phyloP scores from a whole-genome alignment of 2,329 filamentous ascomycete species.

The Fusarium sp. region DNA sequence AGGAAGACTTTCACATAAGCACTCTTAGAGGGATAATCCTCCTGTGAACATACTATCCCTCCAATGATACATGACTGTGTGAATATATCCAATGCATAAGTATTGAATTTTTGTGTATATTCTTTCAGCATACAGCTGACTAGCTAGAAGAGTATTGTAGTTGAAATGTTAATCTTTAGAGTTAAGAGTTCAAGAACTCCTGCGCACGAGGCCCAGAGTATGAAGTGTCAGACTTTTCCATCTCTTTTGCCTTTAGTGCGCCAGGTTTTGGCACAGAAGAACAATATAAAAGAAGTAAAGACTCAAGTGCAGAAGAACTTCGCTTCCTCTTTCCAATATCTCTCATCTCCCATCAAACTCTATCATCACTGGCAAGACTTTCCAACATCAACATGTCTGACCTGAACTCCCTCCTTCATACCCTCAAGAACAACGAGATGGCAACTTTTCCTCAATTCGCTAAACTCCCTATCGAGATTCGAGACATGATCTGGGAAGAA shows the following conservation, averaged over 20 bases:
- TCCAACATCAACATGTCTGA: not conserved
- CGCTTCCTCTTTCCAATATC: not conserved
- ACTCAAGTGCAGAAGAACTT: rapidly evolving
- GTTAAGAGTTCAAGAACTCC: rapidly evolving
- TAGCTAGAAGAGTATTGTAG: not conserved
- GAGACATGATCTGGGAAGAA: not conserved
- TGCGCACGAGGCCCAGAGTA: rapidly evolving
- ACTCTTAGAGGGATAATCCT: not conserved
- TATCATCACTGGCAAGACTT: too few species aligned
- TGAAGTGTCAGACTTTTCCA: rapidly evolving
- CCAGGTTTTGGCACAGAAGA: rapidly evolving
- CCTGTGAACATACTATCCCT: rapidly evolving
- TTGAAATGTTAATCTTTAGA: rapidly evolving
- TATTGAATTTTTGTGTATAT: rapidly evolving
- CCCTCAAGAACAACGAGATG: not conserved
- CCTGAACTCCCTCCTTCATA: not conserved
- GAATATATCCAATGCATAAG: rapidly evolving
- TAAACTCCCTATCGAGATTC: not conserved
- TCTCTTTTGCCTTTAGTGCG: not conserved
- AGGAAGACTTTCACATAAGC: not conserved
- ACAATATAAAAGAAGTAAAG: not conserved
- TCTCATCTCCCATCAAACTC: too few species aligned
- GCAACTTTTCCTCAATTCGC: not conserved
- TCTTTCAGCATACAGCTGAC: rapidly evolving
- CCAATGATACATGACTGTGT: too few species aligned